A percentile compares a stretch with the other conserved stretches of the same genome.
Conservation (phyloP, 1,284 basidiomycete species). For the Pascua guehoae region DNA sequence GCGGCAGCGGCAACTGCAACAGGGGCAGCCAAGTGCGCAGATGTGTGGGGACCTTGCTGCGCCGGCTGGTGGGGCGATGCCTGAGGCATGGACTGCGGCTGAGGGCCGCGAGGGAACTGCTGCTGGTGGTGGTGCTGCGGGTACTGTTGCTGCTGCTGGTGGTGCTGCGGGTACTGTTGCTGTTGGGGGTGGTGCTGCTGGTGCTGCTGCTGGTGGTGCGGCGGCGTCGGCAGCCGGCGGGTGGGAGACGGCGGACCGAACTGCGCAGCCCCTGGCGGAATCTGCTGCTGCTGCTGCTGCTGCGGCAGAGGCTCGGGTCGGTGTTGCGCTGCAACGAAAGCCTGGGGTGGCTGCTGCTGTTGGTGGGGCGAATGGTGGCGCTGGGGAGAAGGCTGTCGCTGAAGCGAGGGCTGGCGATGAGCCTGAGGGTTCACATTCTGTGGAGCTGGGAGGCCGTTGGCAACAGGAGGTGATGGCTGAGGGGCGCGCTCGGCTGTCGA, state of each 20-base stretch:
- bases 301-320: neutral
- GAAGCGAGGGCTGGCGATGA: neutral
- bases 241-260: neutral
- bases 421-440: neutral
- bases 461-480: neutral
- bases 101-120: neutral
- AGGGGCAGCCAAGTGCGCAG: neutral
- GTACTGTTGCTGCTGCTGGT: neutral
- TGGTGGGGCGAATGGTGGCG: neutral
- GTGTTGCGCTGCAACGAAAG: neutral
- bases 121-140: neutral
- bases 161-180: neutral
- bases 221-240: neutral
- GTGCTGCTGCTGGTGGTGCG: neutral
- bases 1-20: neutral
- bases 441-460: neutral
- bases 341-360: neutral
- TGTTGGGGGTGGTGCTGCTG: neutral
- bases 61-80: slow-evolving; percentile 1
- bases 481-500: neutral
- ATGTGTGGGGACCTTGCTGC: neutral
- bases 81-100: neutral
- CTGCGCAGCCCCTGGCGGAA: neutral
- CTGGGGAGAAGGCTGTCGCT: neutral
- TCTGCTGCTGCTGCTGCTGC: slow-evolving; percentile 7